Conservation (phyloP, 2,329 filamentous ascomycete species). For the Drechslerella dactyloides region DNA sequence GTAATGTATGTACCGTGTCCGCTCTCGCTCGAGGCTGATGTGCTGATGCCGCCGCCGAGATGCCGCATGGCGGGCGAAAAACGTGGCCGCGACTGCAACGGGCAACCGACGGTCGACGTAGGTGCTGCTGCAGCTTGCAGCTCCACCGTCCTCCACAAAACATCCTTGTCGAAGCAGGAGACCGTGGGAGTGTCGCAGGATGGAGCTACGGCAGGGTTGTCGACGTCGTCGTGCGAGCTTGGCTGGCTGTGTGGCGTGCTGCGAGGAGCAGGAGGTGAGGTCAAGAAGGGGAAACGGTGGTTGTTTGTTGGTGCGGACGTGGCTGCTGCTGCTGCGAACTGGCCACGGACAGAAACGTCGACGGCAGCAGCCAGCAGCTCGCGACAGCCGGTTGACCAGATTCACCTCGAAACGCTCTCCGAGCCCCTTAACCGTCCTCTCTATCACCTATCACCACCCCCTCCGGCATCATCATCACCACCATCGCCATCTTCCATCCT, state of each 20-base stretch:
- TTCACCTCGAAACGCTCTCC: slow-evolving; percentile 2
- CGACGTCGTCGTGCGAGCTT: no score
- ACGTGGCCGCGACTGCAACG: slow-evolving; percentile 4
- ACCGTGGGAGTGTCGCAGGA: no score
- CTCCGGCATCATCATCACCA: background rate
- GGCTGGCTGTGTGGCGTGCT: no score
- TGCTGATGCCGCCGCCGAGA: slow-evolving; percentile 7
- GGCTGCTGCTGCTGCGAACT: background rate
- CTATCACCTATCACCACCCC: background rate
- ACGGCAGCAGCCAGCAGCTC: background rate
- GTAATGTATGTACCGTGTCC: no score
- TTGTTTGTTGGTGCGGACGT: slow-evolving; percentile 3
- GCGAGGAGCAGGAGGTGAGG: no score
- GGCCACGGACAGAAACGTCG: background rate
- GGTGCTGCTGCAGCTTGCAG: background rate
- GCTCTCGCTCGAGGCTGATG: background rate
- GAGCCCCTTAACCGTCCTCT: background rate
- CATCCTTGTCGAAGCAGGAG: background rate
- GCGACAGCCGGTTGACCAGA: background rate
- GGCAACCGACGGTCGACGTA: background rate
- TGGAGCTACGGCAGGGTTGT: no score
- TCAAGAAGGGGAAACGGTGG: background rate
- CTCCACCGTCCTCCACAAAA: background rate
- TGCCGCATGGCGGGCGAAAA: slow-evolving; percentile 3
- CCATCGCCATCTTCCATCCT: background rate